Evolutionary conservation across 768 basidiomycete species (phyloP).

Genomic region (Hygrocybe punicea): DNA sequence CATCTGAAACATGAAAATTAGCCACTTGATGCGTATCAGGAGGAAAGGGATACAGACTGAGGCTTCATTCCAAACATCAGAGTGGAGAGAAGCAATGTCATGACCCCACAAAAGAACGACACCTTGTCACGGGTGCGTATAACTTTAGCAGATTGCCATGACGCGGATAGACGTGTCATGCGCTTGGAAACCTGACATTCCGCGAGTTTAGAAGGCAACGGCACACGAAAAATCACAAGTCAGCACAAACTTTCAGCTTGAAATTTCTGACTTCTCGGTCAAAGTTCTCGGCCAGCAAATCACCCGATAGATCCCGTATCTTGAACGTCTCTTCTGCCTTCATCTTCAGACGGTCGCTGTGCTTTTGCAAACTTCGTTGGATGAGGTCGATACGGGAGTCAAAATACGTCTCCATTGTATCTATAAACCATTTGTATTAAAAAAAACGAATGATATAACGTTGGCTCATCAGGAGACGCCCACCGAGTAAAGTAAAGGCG

Average conservation of each 20-base stretch:
- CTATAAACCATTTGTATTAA: constrained; percentile 39
- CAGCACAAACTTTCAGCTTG: constrained; percentile 65
- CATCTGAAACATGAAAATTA: constrained; percentile 48
- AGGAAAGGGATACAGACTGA: constrained; percentile 51
- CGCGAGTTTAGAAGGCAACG: neutral
- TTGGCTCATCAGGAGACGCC: constrained; percentile 19
- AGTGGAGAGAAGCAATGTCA: constrained; percentile 80
- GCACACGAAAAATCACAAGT: neutral
- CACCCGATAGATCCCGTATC: constrained; percentile 59
- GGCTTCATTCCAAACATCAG: constrained; percentile 87
- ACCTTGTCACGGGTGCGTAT: constrained; percentile 79
- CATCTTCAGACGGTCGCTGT: constrained; percentile 77
- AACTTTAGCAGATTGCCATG: constrained; percentile 93
- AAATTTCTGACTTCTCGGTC: constrained; percentile 85
- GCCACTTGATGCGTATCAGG: neutral
- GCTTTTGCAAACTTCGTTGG: constrained; percentile 82
- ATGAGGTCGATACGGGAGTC: constrained; percentile 83
- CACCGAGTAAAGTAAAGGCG: constrained; percentile 84
- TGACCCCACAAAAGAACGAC: constrained; percentile 92
- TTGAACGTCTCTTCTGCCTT: constrained; percentile 81
- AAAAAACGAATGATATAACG: constrained; percentile 14
- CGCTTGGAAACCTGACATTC: constrained; percentile 68
- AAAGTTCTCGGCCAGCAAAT: constrained; percentile 68
- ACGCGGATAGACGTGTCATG: constrained; percentile 68
- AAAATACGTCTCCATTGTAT: constrained; percentile 93